A percentile compares a stretch with the other conserved stretches of the same genome.
Evolutionary conservation across 257 asterid species (phyloP).

Genomic region (Nicotiana paniculata): DNA sequence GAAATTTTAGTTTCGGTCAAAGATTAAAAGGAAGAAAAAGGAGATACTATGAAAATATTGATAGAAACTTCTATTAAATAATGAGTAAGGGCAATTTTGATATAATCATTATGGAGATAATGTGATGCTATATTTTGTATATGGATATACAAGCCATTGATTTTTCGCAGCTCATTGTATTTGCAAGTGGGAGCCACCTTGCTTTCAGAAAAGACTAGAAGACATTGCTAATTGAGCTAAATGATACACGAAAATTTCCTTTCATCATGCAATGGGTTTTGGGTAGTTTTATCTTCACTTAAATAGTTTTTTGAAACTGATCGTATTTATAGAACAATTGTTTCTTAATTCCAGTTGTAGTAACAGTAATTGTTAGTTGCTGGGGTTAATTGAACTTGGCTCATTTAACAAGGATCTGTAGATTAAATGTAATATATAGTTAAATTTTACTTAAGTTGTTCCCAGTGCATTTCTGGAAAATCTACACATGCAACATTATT

Average conservation of each 20-base stretch:
- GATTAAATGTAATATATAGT: neutral
- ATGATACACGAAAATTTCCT: neutral
- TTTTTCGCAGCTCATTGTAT: neutral
- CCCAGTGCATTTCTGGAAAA: neutral
- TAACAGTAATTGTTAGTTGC: neutral
- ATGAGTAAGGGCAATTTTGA: neutral
- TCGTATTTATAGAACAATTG: neutral
- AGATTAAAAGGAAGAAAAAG: neutral
- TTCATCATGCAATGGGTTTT: neutral
- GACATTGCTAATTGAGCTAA: neutral
- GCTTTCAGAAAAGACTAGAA: neutral
- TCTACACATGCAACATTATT: neutral
- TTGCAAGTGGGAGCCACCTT: neutral
- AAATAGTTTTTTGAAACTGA: neutral
- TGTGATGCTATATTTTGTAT: neutral
- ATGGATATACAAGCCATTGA: neutral
- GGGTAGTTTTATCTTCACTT: neutral
- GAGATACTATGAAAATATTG: neutral
- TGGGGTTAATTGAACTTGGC: neutral
- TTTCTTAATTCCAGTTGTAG: neutral
- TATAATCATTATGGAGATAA: neutral
- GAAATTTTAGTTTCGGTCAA: neutral
- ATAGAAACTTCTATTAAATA: neutral
- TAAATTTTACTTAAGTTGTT: neutral
- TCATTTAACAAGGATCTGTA: neutral